Conservation (phyloP, 139 green algal species). For the Limnomonas spitsbergensis region DNA sequence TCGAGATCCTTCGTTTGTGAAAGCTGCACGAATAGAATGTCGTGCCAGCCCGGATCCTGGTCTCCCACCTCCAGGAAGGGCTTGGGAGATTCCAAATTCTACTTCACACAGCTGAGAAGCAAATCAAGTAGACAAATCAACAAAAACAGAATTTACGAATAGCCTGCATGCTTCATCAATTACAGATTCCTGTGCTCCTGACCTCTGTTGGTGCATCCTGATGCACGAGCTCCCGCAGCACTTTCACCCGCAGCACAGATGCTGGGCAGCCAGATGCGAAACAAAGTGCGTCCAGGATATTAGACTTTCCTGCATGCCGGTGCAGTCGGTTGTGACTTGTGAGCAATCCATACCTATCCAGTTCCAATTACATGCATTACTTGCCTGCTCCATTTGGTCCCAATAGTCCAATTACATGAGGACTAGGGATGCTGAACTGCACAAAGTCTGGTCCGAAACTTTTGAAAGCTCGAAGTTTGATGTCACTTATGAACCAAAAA, state of each 20-base stretch:
- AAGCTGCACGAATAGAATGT: background rate
- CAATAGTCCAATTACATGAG: background rate
- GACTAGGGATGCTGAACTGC: background rate
- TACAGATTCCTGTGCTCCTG: too few relatives aligned
- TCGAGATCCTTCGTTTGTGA: background rate
- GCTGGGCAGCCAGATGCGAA: background rate
- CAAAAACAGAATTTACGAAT: background rate
- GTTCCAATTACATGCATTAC: too few relatives aligned
- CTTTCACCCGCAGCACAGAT: background rate
- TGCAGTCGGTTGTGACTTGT: too few relatives aligned
- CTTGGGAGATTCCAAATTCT: conserved; percentile 8
- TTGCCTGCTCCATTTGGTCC: conserved; percentile 1
- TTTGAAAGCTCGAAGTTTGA: background rate
- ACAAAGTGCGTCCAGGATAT: conserved; percentile 5
- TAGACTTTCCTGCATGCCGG: background rate
- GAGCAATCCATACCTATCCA: too few relatives aligned
- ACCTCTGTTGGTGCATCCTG: background rate
- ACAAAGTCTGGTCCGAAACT: background rate
- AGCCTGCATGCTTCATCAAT: too few relatives aligned
- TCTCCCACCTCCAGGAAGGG: background rate
- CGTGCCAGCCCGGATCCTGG: background rate
- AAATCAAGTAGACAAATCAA: background rate
- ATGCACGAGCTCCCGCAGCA: background rate
- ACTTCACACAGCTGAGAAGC: background rate
- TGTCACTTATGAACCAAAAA: background rate